Evolutionary conservation across 257 asterid genomes (phyloP).

Genomic region (Solanum rostratum): DNA sequence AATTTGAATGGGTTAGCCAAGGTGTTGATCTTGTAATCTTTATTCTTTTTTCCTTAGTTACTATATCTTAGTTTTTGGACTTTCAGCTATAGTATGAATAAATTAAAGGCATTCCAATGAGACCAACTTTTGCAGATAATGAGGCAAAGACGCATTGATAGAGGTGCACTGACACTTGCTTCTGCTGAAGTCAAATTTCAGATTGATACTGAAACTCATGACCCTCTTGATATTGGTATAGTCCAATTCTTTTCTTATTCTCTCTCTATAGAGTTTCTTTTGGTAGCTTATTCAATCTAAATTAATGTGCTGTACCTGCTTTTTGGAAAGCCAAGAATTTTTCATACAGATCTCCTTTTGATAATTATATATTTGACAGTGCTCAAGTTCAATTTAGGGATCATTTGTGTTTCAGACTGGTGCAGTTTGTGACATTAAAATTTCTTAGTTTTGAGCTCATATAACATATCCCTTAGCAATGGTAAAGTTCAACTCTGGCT

Average conservation of each 20-base stretch:
- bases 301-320: not conserved
- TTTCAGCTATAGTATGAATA: not conserved
- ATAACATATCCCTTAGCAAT: not conserved
- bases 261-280: not conserved
- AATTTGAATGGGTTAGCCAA: conserved; percentile 83
- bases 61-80: not conserved
- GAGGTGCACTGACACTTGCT: conserved; percentile 99
- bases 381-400: not conserved
- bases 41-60: not conserved
- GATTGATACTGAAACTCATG: conserved; percentile 97
- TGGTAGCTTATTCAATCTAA: not conserved
- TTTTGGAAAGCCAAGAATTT: not conserved
- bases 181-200: conserved; percentile 99
- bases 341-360: not conserved
- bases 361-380: not conserved
- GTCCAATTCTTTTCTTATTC: not conserved
- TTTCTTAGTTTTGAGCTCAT: not conserved
- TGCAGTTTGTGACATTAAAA: not conserved
- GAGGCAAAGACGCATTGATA: conserved; percentile 94
- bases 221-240: conserved; percentile 97
- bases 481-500: not conserved
- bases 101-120: not conserved
- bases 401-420: not conserved
- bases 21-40: conserved; percentile 30
- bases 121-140: conserved; percentile 45